These are phyloP conservation scores for Aethionema arabicum DNA, from an alignment of 345 rosid species.

Conservation along the genomic window DNA sequence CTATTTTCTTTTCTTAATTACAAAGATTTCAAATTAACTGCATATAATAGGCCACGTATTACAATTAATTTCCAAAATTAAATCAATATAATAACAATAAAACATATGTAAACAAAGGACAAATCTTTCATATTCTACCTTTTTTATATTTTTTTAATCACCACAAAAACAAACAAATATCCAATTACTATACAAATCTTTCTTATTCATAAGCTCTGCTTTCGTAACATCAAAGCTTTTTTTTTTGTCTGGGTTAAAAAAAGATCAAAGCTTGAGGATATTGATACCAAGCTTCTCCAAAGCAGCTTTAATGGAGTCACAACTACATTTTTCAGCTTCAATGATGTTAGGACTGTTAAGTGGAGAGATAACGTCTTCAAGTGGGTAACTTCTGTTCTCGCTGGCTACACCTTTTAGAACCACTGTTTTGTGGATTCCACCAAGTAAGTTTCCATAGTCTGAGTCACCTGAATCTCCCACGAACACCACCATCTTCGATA, in stretches of 20 bases:
- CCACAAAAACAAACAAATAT: neutral
- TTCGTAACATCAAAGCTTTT: no score
- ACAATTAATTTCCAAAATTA: no score
- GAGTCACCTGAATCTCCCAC: constrained; percentile 76
- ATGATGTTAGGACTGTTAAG: constrained; percentile 46
- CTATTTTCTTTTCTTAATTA: no score
- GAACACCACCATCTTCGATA: constrained; percentile 56
- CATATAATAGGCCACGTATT: no score
- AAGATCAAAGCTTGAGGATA: constrained; percentile 20
- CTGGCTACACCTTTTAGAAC: constrained; percentile 51
- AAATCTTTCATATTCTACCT: no score
- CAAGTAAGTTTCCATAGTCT: constrained; percentile 70
- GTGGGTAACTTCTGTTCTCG: constrained; percentile 57
- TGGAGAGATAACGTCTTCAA: constrained; percentile 53
- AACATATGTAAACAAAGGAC: no score
- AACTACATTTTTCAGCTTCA: constrained; percentile 37
- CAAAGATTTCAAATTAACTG: no score
- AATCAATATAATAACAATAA: no score
- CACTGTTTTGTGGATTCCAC: constrained; percentile 65
- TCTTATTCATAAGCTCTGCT: constrained; percentile 3
- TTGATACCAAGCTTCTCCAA: constrained; percentile 33
- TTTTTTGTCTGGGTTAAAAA: no score
- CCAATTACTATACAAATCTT: neutral
- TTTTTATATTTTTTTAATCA: neutral
- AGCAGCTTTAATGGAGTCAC: constrained; percentile 29